A percentile compares a stretch with the other conserved stretches of the same genome.
These are phyloP conservation scores for Fusarium newnesense DNA, from an alignment of 2,329 filamentous ascomycete genomes.

Conservation along the genomic window DNA sequence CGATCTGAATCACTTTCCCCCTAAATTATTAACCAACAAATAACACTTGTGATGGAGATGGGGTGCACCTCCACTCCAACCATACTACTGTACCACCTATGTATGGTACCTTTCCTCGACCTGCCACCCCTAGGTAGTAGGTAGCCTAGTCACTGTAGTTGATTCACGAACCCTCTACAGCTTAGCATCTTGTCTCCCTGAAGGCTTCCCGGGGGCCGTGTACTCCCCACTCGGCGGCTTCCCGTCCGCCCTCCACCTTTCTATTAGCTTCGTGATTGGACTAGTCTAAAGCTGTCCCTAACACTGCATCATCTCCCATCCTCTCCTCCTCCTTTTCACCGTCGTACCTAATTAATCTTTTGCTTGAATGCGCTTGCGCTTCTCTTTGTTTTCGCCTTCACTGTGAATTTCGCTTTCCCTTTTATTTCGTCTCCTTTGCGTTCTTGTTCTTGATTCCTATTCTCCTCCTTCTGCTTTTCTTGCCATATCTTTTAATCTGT, in stretches of 20 bases:
- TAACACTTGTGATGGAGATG: not conserved
- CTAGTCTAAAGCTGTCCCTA: conserved; percentile 6
- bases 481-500: conserved; percentile 34
- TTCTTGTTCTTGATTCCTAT: conserved; percentile 24
- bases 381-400: conserved; percentile 26
- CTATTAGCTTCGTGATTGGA: conserved; percentile 1
- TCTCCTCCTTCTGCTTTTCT: conserved; percentile 22
- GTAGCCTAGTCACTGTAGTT: conserved; percentile 13
- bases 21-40: conserved; percentile 1
- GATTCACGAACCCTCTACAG: conserved; percentile 30
- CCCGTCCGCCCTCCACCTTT: conserved; percentile 25
- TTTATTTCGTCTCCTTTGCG: conserved; percentile 30
- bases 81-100: not conserved
- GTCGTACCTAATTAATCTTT: conserved; percentile 30
- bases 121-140: conserved; percentile 1
- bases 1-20: conserved; percentile 27
- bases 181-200: conserved; percentile 25
- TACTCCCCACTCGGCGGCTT: conserved; percentile 34
- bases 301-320: conserved; percentile 36
- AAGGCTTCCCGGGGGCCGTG: conserved; percentile 23
- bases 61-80: not conserved
- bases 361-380: conserved; percentile 40
- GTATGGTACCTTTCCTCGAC: not conserved
- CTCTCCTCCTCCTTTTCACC: conserved; percentile 37
- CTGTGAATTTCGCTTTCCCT: conserved; percentile 25